A percentile compares a stretch with the other conserved stretches of the same genome.
phyloP scores from a whole-genome alignment of 192 early-diverging fungal genomes.

The Linnemannia exigua region DNA sequence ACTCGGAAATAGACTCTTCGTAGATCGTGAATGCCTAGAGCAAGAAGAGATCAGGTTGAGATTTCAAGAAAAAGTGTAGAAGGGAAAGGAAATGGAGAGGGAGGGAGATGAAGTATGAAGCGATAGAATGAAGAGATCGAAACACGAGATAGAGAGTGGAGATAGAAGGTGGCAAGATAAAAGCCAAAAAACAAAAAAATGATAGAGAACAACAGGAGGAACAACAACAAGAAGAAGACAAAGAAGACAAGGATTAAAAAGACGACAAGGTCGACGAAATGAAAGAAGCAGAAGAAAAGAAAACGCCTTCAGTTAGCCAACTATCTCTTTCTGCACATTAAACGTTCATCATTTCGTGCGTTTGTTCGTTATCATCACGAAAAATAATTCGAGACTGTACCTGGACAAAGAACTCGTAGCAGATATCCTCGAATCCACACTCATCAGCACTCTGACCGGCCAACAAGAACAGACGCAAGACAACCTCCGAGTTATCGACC shows the following conservation, averaged over 20 bases:
- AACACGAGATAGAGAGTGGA: too few relatives aligned
- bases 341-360: background rate
- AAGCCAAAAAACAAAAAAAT: too few relatives aligned
- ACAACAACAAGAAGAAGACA: background rate
- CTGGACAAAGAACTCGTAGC: conserved; percentile 98
- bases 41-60: too few relatives aligned
- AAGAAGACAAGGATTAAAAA: too few relatives aligned
- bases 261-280: too few relatives aligned
- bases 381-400: conserved; percentile 21
- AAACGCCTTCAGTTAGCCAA: background rate
- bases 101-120: too few relatives aligned
- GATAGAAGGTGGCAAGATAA: too few relatives aligned
- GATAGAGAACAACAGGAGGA: background rate
- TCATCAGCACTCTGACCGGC: conserved; percentile 91
- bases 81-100: too few relatives aligned
- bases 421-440: conserved; percentile 91
- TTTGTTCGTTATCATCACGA: background rate
- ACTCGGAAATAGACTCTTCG: conserved; percentile 96
- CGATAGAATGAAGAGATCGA: too few relatives aligned
- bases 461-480: conserved; percentile 88
- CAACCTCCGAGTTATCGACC: conserved; percentile 68
- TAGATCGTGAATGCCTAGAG: conserved; percentile 92
- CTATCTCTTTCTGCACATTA: background rate
- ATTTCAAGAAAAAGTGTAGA: too few relatives aligned
- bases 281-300: background rate